Base-by-base conservation (phyloP, 1,284 basidiomycete species). In the Golubevia pallescens region DNA sequence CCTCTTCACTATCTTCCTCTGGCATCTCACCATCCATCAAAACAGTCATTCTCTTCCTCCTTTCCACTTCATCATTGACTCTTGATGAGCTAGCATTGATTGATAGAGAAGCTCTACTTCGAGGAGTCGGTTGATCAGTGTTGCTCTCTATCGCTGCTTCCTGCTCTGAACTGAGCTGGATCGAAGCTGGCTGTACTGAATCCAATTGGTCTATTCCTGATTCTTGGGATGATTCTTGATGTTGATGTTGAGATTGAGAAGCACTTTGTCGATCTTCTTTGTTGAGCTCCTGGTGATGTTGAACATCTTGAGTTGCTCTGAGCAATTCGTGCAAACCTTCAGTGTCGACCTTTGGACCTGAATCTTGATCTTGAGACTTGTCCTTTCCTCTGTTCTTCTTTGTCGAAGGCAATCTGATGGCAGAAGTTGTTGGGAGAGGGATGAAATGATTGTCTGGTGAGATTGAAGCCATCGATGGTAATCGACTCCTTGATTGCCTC, bases 1-100 rank as follows among this genome's bases (percentile, higher is more conserved):
- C 51, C 54, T 60, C 52, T 10, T 48, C 28, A 66, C 61, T 57
- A 38, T 32, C 51, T 66, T 55, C 58, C 54, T 56, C 34, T 1
- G 76, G 76, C 74, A 78, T 76, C 58, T 78, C 76, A 53, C 73
- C 76, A 52, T 76, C 76, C 1, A 78, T 59, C 16, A 78, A 34
- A 1, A 78, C 73, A 1, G 74, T 77, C 76, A 78, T 78, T 19
- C 76, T 58, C 55, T 77, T 76, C 38, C 21, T 28, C 48, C 60
- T 48, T 21, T 19, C 55, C 65, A 67, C n/a, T 21, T 53, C 60
- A 21, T 52, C 21, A 23, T 61, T 19, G 28, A 14, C 19, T 19
- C 62, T 16, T 48, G 42, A 48, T 13, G 42, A 48, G 42, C 10
- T 16, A 16, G 16, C 16, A 16, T 16, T 48, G 42, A 48, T 48